Conservation (phyloP, 192 early-diverging fungal species). For the Entomortierella parvispora region DNA sequence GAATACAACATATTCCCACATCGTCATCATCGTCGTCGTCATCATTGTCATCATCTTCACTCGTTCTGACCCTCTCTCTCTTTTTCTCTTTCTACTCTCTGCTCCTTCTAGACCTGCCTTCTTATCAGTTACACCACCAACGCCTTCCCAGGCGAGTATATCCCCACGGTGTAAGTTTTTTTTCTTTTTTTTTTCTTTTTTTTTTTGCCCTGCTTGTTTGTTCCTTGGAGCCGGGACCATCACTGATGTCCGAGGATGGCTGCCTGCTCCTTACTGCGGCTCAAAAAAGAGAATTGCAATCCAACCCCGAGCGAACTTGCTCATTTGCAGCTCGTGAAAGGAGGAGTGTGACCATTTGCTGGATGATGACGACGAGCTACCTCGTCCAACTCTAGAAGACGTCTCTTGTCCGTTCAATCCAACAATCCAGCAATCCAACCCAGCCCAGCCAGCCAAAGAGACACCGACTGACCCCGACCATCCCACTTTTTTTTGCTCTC, state of each 20-base stretch:
- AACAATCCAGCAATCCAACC: background rate
- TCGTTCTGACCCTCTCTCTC: constrained; percentile 3
- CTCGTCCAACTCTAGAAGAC: no score
- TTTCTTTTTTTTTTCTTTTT: background rate
- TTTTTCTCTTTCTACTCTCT: constrained; percentile 66
- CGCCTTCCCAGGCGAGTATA: constrained; percentile 99
- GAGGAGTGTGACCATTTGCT: no score
- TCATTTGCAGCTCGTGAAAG: no score
- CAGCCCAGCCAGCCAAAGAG: background rate
- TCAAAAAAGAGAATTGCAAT: no score
- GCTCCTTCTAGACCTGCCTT: constrained; percentile 98
- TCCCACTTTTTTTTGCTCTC: background rate
- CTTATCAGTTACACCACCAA: constrained; percentile 99
- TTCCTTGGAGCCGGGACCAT: background rate
- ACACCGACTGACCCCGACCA: background rate
- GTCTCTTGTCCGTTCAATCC: background rate
- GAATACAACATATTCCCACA: background rate
- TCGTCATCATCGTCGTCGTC: background rate
- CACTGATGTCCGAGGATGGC: background rate
- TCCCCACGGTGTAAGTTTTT: constrained; percentile 94
- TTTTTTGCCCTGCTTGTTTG: background rate
- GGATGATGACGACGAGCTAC: no score
- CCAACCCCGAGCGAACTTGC: background rate
- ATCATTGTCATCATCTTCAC: background rate
- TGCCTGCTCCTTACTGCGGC: no score